phyloP scores from a whole-genome alignment of 768 basidiomycete genomes.

The Calocybe indica region DNA sequence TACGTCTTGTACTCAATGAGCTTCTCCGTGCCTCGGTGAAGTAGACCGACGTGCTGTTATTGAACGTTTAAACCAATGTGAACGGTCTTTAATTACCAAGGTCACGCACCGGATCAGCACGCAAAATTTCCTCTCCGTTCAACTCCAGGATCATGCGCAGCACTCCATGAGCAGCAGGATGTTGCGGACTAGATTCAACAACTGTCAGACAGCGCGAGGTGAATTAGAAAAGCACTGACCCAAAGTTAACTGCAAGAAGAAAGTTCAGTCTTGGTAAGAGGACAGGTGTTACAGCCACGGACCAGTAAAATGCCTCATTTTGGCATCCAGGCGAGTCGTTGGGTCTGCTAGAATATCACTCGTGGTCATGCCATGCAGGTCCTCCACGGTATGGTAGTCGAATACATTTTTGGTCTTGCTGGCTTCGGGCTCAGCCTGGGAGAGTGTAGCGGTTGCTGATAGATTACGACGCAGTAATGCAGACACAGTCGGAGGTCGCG shows the following conservation, averaged over 20 bases:
- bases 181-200: conserved; percentile 65
- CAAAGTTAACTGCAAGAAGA: conserved; percentile 76
- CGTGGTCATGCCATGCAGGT: conserved; percentile 75
- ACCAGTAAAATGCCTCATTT: conserved; percentile 94
- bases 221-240: conserved; percentile 41
- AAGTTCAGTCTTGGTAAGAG: conserved; percentile 5
- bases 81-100: not conserved
- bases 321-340: conserved; percentile 62
- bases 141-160: conserved; percentile 95
- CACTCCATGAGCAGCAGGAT: conserved; percentile 98
- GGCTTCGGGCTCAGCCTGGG: conserved; percentile 23
- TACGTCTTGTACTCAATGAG: conserved; percentile 99
- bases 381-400: conserved; percentile 75
- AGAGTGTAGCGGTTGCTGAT: conserved; percentile 25
- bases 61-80: conserved; percentile 4
- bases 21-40: conserved; percentile 98
- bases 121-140: conserved; percentile 93
- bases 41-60: conserved; percentile 81
- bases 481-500: conserved; percentile 24
- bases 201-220: not conserved
- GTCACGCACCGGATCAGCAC: conserved; percentile 69
- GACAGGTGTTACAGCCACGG: conserved; percentile 14
- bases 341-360: conserved; percentile 77
- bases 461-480: conserved; percentile 27
- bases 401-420: conserved; percentile 41